Percentiles rank a stretch among this genome's conserved stretches.
Evolutionary conservation across 78 protist genomes (phyloP).

Genomic region (Chrysochromulina tobinii): DNA sequence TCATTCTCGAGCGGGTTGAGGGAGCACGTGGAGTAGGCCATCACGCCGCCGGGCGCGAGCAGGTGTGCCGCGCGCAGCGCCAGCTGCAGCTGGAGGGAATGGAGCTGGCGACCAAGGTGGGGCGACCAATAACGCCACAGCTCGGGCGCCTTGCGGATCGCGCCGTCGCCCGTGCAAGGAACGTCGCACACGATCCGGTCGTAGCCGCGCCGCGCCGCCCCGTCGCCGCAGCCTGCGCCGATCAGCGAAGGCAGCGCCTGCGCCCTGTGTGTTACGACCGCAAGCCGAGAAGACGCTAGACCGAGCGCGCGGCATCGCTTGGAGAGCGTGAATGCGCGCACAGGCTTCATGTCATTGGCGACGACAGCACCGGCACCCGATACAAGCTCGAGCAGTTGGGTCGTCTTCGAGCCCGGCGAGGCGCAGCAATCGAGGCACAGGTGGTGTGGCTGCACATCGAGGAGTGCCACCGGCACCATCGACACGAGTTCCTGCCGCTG

Average conservation of each 20-base stretch:
- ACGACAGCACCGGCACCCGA: not conserved
- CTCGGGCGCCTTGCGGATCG: constrained; percentile 91
- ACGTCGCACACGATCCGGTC: constrained; percentile 95
- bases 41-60: constrained; percentile 82
- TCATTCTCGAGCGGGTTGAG: constrained; percentile 97
- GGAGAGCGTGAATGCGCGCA: not conserved
- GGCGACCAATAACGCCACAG: constrained; percentile 86
- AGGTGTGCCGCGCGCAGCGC: constrained; percentile 78
- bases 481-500: not conserved
- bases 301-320: not conserved
- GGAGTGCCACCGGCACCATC: constrained; percentile 34
- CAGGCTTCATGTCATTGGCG: constrained; percentile 13
- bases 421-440: constrained; percentile 43
- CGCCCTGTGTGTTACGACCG: constrained; percentile 28
- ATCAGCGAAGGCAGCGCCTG: not conserved
- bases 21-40: constrained; percentile 98
- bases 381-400: constrained; percentile 15
- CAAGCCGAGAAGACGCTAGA: not conserved
- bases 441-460: constrained; percentile 26
- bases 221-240: not conserved
- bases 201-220: constrained; percentile 25
- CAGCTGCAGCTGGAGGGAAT: constrained; percentile 82
- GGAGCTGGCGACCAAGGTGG: constrained; percentile 12
- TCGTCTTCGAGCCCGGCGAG: constrained; percentile 46
- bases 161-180: constrained; percentile 98